Conservation (phyloP, 495 filamentous ascomycete species). For the Extremus antarcticus region DNA sequence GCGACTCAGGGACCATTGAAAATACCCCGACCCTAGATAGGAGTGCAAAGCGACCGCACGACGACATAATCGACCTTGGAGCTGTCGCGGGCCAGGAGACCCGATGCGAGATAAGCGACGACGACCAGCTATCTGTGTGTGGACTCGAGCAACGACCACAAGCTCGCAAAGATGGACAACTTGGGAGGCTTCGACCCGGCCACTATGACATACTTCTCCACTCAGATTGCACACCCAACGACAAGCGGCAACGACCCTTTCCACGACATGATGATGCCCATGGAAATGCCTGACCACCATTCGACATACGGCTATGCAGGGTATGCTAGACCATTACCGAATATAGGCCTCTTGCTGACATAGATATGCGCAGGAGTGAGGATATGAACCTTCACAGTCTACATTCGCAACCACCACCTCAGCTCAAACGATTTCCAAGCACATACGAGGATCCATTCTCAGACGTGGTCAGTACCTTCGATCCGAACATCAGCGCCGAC, state of each 20-base stretch:
- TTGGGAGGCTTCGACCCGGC: constrained; percentile 59
- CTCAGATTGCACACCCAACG: constrained; percentile 13
- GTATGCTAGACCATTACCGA: constrained; percentile 28
- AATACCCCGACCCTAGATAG: no score
- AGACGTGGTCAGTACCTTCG: constrained; percentile 32
- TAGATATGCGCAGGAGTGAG: constrained; percentile 10
- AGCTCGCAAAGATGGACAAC: constrained; percentile 21
- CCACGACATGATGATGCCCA: constrained; percentile 34
- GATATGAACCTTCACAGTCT: constrained; percentile 20
- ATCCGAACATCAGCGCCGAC: constrained; percentile 25
- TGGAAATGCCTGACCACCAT: constrained; percentile 46
- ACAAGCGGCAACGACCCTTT: constrained; percentile 4
- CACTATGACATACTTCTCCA: constrained; percentile 52
- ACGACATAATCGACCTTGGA: no score
- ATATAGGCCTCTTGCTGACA: neutral
- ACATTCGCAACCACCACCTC: constrained; percentile 20
- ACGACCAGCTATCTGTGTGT: neutral
- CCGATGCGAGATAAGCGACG: neutral
- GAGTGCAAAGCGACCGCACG: no score
- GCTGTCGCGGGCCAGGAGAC: no score
- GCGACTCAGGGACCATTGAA: no score
- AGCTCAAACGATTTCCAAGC: constrained; percentile 30
- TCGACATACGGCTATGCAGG: constrained; percentile 50
- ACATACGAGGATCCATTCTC: constrained; percentile 35
- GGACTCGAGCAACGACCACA: neutral